Percentiles rank a stretch among this genome's conserved stretches.
Evolutionary conservation across 441 rosid species (phyloP).

Genomic region (Raphanus hybrid): DNA sequence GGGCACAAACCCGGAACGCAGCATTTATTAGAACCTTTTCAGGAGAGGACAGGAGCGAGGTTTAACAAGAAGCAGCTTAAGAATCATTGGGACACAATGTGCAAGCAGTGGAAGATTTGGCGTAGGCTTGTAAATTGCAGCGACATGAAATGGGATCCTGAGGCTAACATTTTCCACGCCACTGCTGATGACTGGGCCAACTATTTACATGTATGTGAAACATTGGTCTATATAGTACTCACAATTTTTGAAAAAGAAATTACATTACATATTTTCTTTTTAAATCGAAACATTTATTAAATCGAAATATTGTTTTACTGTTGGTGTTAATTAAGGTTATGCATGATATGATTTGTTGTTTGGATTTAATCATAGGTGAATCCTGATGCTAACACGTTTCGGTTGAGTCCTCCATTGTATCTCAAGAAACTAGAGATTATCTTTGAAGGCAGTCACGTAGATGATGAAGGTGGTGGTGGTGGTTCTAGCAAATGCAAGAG

Average conservation of each 20-base stretch:
- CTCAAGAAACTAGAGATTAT: conserved; percentile 45
- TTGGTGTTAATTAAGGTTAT: too few species aligned
- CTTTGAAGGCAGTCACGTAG: conserved; percentile 41
- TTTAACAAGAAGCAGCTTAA: conserved; percentile 51
- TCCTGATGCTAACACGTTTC: conserved; percentile 50
- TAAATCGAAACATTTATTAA: too few species aligned
- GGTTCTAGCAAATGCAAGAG: conserved; percentile 28
- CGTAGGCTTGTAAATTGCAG: conserved; percentile 43
- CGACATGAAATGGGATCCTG: conserved; percentile 57
- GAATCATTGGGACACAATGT: conserved; percentile 54
- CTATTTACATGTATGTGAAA: conserved; percentile 41
- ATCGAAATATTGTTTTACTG: too few species aligned
- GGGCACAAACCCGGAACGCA: conserved; percentile 46
- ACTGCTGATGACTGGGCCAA: conserved; percentile 52
- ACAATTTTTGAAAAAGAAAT: too few species aligned
- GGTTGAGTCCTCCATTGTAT: conserved; percentile 41
- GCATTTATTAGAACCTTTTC: conserved; percentile 41
- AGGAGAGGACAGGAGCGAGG: conserved; percentile 37
- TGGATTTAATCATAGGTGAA: conserved; percentile 42
- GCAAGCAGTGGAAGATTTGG: conserved; percentile 59
- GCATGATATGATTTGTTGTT: conserved; percentile 11
- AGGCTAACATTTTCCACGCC: conserved; percentile 44
- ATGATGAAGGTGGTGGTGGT: conserved; percentile 31
- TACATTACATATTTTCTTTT: too few species aligned
- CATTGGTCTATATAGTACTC: too few species aligned